Evolutionary conservation across 768 basidiomycete species (phyloP).

Genomic region (Boletus rubroflammeus): DNA sequence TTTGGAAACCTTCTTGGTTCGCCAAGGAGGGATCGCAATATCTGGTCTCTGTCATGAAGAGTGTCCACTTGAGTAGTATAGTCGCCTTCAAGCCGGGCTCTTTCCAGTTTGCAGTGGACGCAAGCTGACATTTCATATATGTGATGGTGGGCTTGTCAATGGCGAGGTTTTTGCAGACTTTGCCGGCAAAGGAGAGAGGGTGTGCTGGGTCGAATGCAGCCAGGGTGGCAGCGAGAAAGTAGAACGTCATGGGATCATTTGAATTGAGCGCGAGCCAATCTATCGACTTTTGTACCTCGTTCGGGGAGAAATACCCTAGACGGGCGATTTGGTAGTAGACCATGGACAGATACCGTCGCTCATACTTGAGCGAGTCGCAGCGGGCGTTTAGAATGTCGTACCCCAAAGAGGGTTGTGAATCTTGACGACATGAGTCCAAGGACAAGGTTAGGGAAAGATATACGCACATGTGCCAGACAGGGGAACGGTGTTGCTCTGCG

Average conservation of each 20-base stretch:
- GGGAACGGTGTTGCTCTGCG: conserved; percentile 51
- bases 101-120: conserved; percentile 56
- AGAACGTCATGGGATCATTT: conserved; percentile 66
- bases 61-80: conserved; percentile 79
- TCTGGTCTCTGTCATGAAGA: conserved; percentile 76
- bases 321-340: conserved; percentile 61
- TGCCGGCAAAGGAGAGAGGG: conserved; percentile 44
- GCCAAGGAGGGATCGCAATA: conserved; percentile 66
- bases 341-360: conserved; percentile 65
- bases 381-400: conserved; percentile 65
- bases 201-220: conserved; percentile 65
- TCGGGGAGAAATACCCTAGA: conserved; percentile 54
- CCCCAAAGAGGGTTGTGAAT: conserved; percentile 48
- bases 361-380: conserved; percentile 69
- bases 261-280: conserved; percentile 70
- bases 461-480: conserved; percentile 52
- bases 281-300: conserved; percentile 60
- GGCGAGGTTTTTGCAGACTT: conserved; percentile 45
- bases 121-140: conserved; percentile 59
- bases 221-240: conserved; percentile 63
- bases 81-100: conserved; percentile 70
- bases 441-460: neutral
- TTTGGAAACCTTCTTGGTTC: conserved; percentile 59
- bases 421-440: conserved; percentile 26
- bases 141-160: conserved; percentile 45